These are phyloP conservation scores for Bertia moriformis DNA, from an alignment of 2,329 filamentous ascomycete genomes.

Conservation along the genomic window DNA sequence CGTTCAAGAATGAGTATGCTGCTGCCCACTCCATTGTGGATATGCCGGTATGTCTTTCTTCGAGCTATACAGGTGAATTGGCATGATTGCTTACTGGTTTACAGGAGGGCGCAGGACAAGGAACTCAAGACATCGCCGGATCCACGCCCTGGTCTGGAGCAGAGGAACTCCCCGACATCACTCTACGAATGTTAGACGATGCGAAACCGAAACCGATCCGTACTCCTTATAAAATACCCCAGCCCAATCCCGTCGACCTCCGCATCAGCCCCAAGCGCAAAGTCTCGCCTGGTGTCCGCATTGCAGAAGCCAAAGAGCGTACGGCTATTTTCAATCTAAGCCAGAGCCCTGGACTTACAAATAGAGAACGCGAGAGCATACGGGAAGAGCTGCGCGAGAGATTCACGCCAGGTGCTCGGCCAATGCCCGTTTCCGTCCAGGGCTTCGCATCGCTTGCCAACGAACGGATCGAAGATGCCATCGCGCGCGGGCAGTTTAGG, in stretches of 20 bases:
- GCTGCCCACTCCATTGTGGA: constrained; percentile 6
- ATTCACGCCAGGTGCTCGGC: constrained; percentile 38
- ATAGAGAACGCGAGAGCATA: constrained; percentile 40
- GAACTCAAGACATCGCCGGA: constrained; percentile 40
- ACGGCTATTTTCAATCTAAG: neutral
- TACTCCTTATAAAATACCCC: neutral
- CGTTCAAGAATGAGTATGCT: constrained; percentile 8
- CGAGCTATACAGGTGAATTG: neutral
- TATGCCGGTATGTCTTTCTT: constrained; percentile 4
- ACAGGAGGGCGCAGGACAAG: constrained; percentile 33
- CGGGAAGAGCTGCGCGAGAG: constrained; percentile 45
- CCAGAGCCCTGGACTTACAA: constrained; percentile 24
- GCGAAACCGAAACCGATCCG: constrained; percentile 32
- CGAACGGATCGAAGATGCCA: constrained; percentile 55
- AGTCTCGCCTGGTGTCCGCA: neutral
- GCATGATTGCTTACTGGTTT: neutral
- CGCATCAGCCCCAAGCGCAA: neutral
- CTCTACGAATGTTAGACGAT: constrained; percentile 45
- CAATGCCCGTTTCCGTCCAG: constrained; percentile 40
- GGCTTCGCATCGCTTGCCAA: constrained; percentile 48
- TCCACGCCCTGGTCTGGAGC: constrained; percentile 42
- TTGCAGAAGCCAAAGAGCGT: constrained; percentile 1
- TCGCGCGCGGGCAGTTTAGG: constrained; percentile 50
- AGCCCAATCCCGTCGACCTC: neutral
- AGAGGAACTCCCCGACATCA: constrained; percentile 41